Evolutionary conservation across 2,329 filamentous ascomycete genomes (phyloP).

Genomic region (Penicillium sp.): DNA sequence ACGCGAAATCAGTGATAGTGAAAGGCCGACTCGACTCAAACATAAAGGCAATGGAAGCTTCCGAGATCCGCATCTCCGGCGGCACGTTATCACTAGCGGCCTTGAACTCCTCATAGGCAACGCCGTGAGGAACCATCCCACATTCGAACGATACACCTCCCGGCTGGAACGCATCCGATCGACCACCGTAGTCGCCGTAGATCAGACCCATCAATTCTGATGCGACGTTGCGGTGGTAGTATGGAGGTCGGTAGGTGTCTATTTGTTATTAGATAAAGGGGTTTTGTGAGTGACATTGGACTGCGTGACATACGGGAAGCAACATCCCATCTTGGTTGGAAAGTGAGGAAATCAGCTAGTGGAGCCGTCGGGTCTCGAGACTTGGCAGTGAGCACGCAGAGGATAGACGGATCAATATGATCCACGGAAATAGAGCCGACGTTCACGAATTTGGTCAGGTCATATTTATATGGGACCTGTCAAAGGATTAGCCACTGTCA

Average conservation of each 20-base stretch:
- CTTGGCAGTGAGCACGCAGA: constrained; percentile 42
- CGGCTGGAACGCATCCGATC: constrained; percentile 35
- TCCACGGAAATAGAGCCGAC: constrained; percentile 42
- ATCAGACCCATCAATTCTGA: constrained; percentile 42
- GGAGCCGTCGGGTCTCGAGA: constrained; percentile 36
- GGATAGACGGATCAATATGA: constrained; percentile 44
- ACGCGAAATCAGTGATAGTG: constrained; percentile 38
- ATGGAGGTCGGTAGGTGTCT: constrained; percentile 44
- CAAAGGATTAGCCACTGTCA: not conserved
- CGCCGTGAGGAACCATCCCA: constrained; percentile 38
- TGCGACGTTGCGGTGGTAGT: constrained; percentile 45
- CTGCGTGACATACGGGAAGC: constrained; percentile 30
- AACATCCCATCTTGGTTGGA: constrained; percentile 43
- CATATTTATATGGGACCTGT: constrained; percentile 43
- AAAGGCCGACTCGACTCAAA: constrained; percentile 37
- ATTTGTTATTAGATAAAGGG: not conserved
- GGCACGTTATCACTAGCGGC: constrained; percentile 28
- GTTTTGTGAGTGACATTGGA: not conserved
- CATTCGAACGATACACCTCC: constrained; percentile 39
- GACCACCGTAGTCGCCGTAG: constrained; percentile 36
- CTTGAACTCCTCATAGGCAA: constrained; percentile 38
- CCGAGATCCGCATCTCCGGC: constrained; percentile 32
- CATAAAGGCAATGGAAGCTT: constrained; percentile 37
- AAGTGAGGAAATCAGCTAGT: constrained; percentile 41
- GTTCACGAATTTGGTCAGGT: constrained; percentile 42